Evolutionary conservation across 2,329 filamentous ascomycete genomes (phyloP), one percentile per base, ranked within the genome.

Genomic region (Mycosphaerella sp.): DNA sequence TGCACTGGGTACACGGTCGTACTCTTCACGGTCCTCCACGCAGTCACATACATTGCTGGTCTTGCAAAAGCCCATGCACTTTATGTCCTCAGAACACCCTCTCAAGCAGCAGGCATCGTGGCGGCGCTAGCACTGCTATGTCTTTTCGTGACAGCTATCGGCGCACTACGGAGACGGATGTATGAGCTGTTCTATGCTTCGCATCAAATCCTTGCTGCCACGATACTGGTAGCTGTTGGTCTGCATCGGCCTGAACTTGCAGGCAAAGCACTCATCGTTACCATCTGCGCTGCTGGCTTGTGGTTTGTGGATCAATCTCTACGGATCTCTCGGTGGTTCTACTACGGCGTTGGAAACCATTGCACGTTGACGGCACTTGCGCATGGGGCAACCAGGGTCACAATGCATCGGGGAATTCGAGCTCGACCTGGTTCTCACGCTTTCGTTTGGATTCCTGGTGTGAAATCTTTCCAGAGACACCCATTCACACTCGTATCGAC

Each of bases 131-230:
- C 55, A 29, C 59, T 65, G 61, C 39, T 66, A 4, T 41, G 58
- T 17, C 58, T 66, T 21, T 31, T 62, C 4, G n/a, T 59, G 21
- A 62, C 63, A 9, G 58, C 63, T 14, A 57, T 56, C 21, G 50
- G 55, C 8, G 54, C 56, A 6, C 46, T 64, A 17, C 61, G 63
- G 12, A 56, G 53, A 40, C 51, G 62, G 23, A 40, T 58, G 12
- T 65, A 64, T 49, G 63, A 65, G 42, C 11, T 60, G 40, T 65
- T 65, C 51, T 63, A 64, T 45, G 47, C 55, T 7, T 39, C 48
- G 4, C 63, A 65, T 39, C 49, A 61, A 17, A 45, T 59, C 17
- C 46, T 65, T 6, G 60, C 62, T 2, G 49, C 54, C 1, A 41
- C 55, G 1, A 57, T 59, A 14, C 41, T 65, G 2, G 48, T 63